Conservation (phyloP, 2,329 filamentous ascomycete species). For the Alternaria consortialis region DNA sequence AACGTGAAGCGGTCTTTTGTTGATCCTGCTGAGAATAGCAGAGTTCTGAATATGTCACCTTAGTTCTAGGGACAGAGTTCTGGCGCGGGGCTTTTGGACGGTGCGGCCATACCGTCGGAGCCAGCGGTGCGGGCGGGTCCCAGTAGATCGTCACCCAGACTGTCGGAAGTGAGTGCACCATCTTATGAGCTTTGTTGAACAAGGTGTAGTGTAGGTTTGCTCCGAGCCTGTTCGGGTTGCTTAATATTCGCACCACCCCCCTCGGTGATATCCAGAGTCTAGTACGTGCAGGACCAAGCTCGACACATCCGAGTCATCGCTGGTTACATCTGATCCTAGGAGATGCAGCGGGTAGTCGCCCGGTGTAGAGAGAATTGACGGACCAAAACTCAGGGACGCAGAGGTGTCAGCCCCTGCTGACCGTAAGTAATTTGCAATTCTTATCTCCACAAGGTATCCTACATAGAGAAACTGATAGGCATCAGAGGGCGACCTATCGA, state of each 20-base stretch:
- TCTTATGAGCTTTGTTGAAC: background rate
- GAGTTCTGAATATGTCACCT: background rate
- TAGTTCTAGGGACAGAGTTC: background rate
- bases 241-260: background rate
- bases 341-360: slow-evolving; percentile 8
- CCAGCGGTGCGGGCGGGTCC: slow-evolving; percentile 1
- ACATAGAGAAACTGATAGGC: background rate
- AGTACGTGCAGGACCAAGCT: background rate
- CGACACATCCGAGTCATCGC: slow-evolving; percentile 5
- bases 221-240: background rate
- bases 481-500: background rate
- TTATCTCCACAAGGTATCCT: background rate
- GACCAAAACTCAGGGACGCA: background rate
- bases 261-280: background rate
- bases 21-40: background rate
- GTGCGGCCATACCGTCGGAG: slow-evolving; percentile 3
- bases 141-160: slow-evolving; percentile 6
- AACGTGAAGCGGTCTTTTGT: slow-evolving; percentile 1
- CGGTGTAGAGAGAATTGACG: background rate
- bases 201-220: background rate
- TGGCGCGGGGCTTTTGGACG: slow-evolving; percentile 3
- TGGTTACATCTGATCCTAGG: background rate
- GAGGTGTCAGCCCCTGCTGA: background rate
- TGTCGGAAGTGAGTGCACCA: slow-evolving; percentile 3
- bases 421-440: background rate